A percentile compares a stretch with the other conserved stretches of the same genome.
Evolutionary conservation across 352 stramenopile genomes (phyloP).

Genomic region (Phytophthora ramorum): DNA sequence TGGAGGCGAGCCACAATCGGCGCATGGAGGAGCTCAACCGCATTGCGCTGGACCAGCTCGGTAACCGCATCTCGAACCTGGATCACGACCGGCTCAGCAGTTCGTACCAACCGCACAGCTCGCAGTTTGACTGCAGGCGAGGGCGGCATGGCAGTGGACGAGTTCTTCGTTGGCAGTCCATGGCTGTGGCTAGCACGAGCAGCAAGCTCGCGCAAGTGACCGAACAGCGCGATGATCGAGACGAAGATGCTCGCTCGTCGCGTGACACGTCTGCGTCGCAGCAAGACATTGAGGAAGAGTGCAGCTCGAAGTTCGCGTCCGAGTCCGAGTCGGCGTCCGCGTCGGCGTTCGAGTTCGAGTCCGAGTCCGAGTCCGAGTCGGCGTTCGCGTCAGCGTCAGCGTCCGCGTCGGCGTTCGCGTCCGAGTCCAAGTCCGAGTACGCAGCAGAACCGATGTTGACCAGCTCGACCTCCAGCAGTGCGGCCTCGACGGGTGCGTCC

Average conservation of each 20-base stretch:
- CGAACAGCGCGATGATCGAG: conserved; percentile 41
- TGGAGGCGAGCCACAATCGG: conserved; percentile 35
- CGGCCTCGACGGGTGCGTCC: no score
- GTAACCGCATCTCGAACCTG: conserved; percentile 53
- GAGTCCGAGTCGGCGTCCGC: background rate
- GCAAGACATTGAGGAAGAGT: background rate
- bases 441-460: no score
- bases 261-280: background rate
- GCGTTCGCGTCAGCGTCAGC: no score
- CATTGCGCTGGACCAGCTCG: conserved; percentile 56
- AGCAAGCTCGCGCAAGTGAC: conserved; percentile 28
- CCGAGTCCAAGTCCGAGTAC: no score
- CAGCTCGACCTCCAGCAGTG: no score
- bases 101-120: conserved; percentile 33
- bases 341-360: background rate
- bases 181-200: conserved; percentile 1
- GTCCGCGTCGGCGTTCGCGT: no score
- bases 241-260: background rate
- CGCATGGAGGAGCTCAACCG: conserved; percentile 47
- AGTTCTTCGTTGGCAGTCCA: conserved; percentile 32
- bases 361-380: no score
- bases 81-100: conserved; percentile 32
- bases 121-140: conserved; percentile 32
- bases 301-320: background rate
- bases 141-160: conserved; percentile 28